These are phyloP conservation scores for Fusarium buxicola DNA, from an alignment of 2,329 filamentous ascomycete species.

Conservation along the genomic window DNA sequence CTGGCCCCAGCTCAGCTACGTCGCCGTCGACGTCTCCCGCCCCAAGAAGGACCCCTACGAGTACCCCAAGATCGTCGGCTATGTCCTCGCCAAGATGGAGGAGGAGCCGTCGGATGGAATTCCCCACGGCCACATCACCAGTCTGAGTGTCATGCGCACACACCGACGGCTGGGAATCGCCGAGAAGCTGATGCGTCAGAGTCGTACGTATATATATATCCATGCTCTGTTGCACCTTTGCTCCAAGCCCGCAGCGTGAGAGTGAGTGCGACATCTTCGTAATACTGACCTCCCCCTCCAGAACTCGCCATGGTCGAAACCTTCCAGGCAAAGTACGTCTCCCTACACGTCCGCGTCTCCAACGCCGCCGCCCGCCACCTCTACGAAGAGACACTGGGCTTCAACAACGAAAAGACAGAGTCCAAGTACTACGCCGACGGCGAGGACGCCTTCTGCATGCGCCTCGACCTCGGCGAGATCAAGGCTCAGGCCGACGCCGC, in stretches of 20 bases:
- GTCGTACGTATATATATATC: slow-evolving; percentile 69
- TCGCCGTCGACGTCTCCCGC: slow-evolving; percentile 90
- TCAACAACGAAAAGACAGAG: slow-evolving; percentile 88
- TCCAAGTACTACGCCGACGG: slow-evolving; percentile 96
- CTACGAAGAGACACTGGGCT: slow-evolving; percentile 92
- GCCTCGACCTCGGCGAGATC: slow-evolving; percentile 79
- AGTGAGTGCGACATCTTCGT: not conserved
- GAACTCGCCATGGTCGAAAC: slow-evolving; percentile 98
- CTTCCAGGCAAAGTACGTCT: slow-evolving; percentile 91
- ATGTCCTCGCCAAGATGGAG: slow-evolving; percentile 99
- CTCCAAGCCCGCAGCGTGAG: not conserved
- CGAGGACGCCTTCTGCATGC: slow-evolving; percentile 96
- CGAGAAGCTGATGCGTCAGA: slow-evolving; percentile 97
- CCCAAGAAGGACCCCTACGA: slow-evolving; percentile 83
- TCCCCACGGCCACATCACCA: slow-evolving; percentile 96
- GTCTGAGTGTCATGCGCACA: slow-evolving; percentile 94
- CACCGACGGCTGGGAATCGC: slow-evolving; percentile 91
- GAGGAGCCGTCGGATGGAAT: slow-evolving; percentile 93
- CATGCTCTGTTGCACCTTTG: too few relatives aligned
- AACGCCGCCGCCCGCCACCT: slow-evolving; percentile 92
- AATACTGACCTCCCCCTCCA: slow-evolving; percentile 49
- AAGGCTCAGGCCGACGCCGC: slow-evolving; percentile 58
- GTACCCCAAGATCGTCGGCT: slow-evolving; percentile 97
- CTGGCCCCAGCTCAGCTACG: slow-evolving; percentile 97
- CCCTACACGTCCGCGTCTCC: slow-evolving; percentile 92